Evolutionary conservation across 202 grass and related monocot species (phyloP).

Genomic region (Panicum virgatum): DNA sequence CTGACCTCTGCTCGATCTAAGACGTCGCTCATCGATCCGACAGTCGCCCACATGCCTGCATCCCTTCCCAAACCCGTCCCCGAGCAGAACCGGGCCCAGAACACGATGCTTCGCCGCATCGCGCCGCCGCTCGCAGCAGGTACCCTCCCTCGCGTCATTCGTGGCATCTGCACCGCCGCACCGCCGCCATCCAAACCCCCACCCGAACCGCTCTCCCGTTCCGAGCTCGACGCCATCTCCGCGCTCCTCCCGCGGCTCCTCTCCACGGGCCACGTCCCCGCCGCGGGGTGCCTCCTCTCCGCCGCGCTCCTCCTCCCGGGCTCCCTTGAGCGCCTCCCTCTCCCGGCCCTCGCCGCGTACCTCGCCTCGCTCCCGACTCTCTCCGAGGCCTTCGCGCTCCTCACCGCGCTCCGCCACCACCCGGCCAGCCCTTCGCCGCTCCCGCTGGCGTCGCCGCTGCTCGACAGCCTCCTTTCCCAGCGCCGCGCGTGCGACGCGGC

Average conservation of each 20-base stretch:
- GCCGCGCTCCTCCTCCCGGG: constrained; percentile 51
- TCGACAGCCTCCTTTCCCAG: constrained; percentile 52
- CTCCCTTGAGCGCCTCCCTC: constrained; percentile 49
- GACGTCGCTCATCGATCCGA: too few relatives aligned
- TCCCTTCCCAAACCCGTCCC: too few relatives aligned
- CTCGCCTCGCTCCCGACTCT: constrained; percentile 57
- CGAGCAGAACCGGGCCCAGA: background rate
- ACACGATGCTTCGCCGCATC: constrained; percentile 15
- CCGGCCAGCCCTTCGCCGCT: constrained; percentile 57
- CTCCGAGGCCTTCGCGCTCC: constrained; percentile 57
- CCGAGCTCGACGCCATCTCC: constrained; percentile 51
- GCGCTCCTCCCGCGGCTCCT: constrained; percentile 59
- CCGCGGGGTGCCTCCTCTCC: constrained; percentile 64
- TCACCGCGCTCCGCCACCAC: constrained; percentile 58
- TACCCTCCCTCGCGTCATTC: background rate
- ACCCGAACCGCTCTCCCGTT: constrained; percentile 36
- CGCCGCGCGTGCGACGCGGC: constrained; percentile 55
- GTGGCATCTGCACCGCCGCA: constrained; percentile 27
- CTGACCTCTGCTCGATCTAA: too few relatives aligned
- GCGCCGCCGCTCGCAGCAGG: constrained; percentile 16
- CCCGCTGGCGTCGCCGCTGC: constrained; percentile 58
- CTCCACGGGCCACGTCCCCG: constrained; percentile 46
- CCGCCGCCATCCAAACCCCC: constrained; percentile 2
- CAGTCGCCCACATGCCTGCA: too few relatives aligned
- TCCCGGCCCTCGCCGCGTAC: constrained; percentile 40